These are phyloP conservation scores for Fusarium sulawesiense DNA, from an alignment of 2,329 filamentous ascomycete genomes.

Conservation along the genomic window DNA sequence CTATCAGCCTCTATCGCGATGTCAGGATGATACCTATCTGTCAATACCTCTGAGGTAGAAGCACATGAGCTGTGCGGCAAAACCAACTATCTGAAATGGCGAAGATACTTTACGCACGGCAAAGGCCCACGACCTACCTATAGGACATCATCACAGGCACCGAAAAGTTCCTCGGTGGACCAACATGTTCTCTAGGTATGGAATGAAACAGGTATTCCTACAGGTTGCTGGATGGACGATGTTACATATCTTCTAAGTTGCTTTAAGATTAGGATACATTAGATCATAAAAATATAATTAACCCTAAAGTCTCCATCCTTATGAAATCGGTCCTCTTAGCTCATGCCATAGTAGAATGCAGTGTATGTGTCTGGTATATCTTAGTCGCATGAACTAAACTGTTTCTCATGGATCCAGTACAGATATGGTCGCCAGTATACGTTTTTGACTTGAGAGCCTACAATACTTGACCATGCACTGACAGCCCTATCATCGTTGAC, in stretches of 20 bases:
- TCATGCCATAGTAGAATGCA: neutral
- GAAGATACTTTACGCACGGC: neutral
- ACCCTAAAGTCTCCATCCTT: neutral
- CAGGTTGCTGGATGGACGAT: neutral
- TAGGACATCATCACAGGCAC: neutral
- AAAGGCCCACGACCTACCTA: neutral
- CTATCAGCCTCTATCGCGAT: neutral
- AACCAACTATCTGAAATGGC: neutral
- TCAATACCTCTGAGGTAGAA: neutral
- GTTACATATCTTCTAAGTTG: neutral
- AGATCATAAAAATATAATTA: neutral
- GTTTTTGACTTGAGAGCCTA: neutral
- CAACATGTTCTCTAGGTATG: too few species aligned
- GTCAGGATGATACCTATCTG: neutral
- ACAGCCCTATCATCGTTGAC: too few species aligned
- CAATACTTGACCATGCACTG: too few species aligned
- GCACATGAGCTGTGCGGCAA: neutral
- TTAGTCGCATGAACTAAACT: neutral
- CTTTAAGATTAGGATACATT: neutral
- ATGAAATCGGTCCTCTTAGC: neutral
- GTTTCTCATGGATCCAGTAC: neutral
- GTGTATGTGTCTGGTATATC: neutral
- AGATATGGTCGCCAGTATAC: neutral
- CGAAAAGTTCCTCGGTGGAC: neutral
- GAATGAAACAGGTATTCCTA: neutral